A percentile compares a stretch with the other conserved stretches of the same genome.
Conservation (phyloP, 257 asterid genomes). For the Solanum neorickii region DNA sequence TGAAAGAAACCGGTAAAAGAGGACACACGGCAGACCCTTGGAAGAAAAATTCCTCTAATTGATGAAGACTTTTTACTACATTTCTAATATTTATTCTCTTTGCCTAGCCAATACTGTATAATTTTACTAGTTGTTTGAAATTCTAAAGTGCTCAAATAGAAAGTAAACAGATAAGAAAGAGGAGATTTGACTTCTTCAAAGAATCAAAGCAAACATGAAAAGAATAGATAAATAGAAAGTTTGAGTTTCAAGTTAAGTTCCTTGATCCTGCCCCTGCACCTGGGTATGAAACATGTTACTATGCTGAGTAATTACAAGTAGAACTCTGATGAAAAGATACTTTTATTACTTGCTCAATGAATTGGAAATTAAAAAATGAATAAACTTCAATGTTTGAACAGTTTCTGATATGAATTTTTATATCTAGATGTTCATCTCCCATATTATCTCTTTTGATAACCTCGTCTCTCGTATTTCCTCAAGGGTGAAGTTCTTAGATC, state of each 20-base stretch:
- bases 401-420: not conserved
- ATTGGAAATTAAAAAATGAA: not conserved
- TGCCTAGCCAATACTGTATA: not conserved
- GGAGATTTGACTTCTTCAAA: not conserved
- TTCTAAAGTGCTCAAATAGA: not conserved
- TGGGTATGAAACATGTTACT: not conserved
- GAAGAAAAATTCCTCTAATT: not conserved
- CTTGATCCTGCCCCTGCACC: not conserved
- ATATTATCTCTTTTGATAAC: not conserved
- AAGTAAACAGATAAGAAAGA: not conserved
- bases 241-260: not conserved
- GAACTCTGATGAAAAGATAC: not conserved
- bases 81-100: not conserved
- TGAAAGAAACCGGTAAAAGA: not conserved
- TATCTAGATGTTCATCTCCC: not conserved
- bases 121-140: not conserved
- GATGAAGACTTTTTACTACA: not conserved
- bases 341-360: not conserved
- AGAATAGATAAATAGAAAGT: not conserved
- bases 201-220: not conserved
- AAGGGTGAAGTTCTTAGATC: not conserved
- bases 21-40: not conserved
- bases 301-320: not conserved
- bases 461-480: not conserved
- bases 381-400: not conserved